phyloP scores from a whole-genome alignment of 495 filamentous ascomycete genomes.

The Tuber melanosporum region DNA sequence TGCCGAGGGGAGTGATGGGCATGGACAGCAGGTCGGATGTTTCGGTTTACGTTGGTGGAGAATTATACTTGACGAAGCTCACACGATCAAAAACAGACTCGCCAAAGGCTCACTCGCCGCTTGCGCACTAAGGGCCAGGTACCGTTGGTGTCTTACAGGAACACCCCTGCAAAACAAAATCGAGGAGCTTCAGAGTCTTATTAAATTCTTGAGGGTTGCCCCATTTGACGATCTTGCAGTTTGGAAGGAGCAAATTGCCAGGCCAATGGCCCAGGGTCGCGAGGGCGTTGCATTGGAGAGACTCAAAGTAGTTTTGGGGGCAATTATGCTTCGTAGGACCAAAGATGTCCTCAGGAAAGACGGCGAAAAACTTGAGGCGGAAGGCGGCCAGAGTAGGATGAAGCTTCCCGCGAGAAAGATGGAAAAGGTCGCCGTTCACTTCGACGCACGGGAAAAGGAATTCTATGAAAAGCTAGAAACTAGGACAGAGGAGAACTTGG shows the following conservation, averaged over 20 bases:
- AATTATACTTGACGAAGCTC: slow-evolving; percentile 90
- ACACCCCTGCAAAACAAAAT: slow-evolving; percentile 97
- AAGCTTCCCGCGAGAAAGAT: slow-evolving; percentile 83
- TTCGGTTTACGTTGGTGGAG: slow-evolving; percentile 93
- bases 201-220: slow-evolving; percentile 85
- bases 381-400: slow-evolving; percentile 50
- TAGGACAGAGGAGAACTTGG: slow-evolving; percentile 75
- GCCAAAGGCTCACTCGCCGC: slow-evolving; percentile 87
- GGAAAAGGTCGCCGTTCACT: slow-evolving; percentile 68
- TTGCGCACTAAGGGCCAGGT: slow-evolving; percentile 71
- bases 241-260: slow-evolving; percentile 84
- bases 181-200: slow-evolving; percentile 90
- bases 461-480: slow-evolving; percentile 81
- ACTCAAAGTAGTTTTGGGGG: slow-evolving; percentile 72
- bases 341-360: slow-evolving; percentile 89
- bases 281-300: slow-evolving; percentile 85
- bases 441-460: slow-evolving; percentile 67
- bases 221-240: slow-evolving; percentile 74
- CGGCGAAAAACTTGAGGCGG: slow-evolving; percentile 55
- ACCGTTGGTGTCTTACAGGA: slow-evolving; percentile 91
- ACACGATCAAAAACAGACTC: slow-evolving; percentile 96
- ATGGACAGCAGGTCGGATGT: slow-evolving; percentile 54
- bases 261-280: slow-evolving; percentile 74
- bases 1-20: slow-evolving; percentile 19
- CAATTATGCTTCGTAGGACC: slow-evolving; percentile 93